Percentiles rank a stretch among this genome's conserved stretches.
Evolutionary conservation across 306 rosid species (phyloP).

Genomic region (Cercis canadensis): DNA sequence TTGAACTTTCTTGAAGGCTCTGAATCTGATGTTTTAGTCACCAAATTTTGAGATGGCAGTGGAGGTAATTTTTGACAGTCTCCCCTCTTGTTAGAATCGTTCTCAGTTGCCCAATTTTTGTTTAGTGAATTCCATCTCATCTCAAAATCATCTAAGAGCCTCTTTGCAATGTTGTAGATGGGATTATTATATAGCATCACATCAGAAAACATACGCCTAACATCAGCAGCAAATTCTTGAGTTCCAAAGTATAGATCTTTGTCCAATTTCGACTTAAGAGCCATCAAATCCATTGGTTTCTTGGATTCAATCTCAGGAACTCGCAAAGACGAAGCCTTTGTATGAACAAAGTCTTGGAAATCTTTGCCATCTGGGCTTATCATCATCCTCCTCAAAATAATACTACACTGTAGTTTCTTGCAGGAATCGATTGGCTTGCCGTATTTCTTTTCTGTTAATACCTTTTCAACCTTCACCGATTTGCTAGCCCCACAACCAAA

Average conservation of each 20-base stretch:
- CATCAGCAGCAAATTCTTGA: not conserved
- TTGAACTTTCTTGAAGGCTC: too few species aligned
- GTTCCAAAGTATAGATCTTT: not conserved
- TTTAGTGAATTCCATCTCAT: not conserved
- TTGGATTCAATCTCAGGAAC: not conserved
- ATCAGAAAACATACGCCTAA: not conserved
- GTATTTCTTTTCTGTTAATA: not conserved
- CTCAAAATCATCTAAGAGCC: not conserved
- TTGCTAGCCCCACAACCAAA: too few species aligned
- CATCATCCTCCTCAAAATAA: not conserved
- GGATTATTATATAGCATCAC: not conserved
- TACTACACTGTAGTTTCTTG: not conserved
- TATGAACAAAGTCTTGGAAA: too few species aligned
- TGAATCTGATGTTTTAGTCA: too few species aligned
- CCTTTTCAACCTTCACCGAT: not conserved
- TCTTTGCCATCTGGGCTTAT: not conserved
- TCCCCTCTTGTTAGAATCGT: too few species aligned
- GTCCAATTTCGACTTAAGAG: not conserved
- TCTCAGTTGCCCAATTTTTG: not conserved
- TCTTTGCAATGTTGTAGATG: not conserved
- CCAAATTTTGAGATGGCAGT: too few species aligned
- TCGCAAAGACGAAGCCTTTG: too few species aligned
- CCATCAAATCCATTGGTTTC: not conserved
- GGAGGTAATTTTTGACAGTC: too few species aligned
- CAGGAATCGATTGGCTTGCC: not conserved